Conservation (phyloP, 2,329 filamentous ascomycete genomes). For the Diaporthe ilicicola region DNA sequence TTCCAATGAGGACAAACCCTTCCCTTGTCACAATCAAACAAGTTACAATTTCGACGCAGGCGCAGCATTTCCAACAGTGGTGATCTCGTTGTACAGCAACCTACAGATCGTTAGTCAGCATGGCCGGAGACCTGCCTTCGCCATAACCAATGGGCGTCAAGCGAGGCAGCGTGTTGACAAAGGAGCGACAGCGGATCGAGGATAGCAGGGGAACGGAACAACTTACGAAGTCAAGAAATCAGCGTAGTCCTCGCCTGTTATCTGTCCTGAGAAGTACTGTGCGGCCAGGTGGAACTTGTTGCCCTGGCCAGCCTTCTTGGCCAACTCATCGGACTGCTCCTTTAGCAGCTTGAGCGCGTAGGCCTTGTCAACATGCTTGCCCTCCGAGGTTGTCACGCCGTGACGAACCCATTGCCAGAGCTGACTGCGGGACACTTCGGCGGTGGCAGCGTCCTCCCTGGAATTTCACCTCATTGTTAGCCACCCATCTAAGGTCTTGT, state of each 20-base stretch:
- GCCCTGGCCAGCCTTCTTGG: slow-evolving; percentile 78
- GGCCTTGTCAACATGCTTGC: slow-evolving; percentile 91
- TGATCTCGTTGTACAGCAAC: slow-evolving; percentile 88
- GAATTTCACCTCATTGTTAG: neutral
- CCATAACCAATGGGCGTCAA: neutral
- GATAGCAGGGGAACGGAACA: slow-evolving; percentile 33
- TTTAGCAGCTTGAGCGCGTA: slow-evolving; percentile 88
- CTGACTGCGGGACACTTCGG: slow-evolving; percentile 93
- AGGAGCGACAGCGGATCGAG: slow-evolving; percentile 17
- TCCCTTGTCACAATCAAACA: neutral
- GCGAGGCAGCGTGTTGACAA: slow-evolving; percentile 21
- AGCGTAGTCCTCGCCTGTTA: slow-evolving; percentile 96
- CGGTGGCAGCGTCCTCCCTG: slow-evolving; percentile 92
- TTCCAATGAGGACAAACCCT: neutral
- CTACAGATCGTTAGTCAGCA: slow-evolving; percentile 50
- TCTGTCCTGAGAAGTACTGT: slow-evolving; percentile 91
- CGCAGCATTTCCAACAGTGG: slow-evolving; percentile 69
- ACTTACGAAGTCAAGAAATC: slow-evolving; percentile 89
- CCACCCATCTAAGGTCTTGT: too few species aligned
- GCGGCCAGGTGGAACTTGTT: slow-evolving; percentile 93
- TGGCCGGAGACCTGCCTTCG: neutral
- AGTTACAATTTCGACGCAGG: slow-evolving; percentile 71
- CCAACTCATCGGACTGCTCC: slow-evolving; percentile 82
- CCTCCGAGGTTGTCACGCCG: slow-evolving; percentile 79
- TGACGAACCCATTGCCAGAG: slow-evolving; percentile 94